Conservation (phyloP, 2,329 filamentous ascomycete species). For the Colletotrichum filicis region DNA sequence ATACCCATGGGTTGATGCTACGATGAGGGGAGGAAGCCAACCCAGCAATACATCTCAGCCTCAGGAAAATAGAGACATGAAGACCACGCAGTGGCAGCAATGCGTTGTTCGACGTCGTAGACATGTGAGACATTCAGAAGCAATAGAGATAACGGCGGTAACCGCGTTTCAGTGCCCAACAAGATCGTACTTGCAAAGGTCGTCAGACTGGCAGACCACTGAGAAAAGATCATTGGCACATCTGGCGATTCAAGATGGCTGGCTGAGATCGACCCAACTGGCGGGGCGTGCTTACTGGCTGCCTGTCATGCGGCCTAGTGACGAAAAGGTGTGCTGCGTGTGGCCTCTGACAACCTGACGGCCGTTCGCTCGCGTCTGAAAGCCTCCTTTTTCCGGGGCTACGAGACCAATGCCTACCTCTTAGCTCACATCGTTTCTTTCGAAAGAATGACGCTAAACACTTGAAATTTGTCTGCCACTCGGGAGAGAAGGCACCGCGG, state of each 20-base stretch:
- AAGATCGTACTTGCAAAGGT: conserved; percentile 45
- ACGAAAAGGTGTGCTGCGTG: conserved; percentile 5
- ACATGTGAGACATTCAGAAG: conserved; percentile 34
- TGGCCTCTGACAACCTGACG: background rate
- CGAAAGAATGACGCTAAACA: background rate
- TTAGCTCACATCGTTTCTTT: background rate
- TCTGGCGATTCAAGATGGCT: conserved; percentile 27
- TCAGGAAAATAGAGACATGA: background rate
- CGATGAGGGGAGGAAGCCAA: background rate
- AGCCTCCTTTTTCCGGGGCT: background rate
- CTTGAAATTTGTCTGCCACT: background rate
- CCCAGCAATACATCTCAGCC: background rate
- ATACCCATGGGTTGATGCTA: conserved; percentile 1
- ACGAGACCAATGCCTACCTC: background rate
- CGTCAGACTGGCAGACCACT: conserved; percentile 48
- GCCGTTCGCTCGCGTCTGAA: conserved; percentile 1
- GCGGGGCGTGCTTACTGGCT: conserved; percentile 34
- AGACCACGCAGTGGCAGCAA: conserved; percentile 15
- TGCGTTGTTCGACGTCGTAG: conserved; percentile 59
- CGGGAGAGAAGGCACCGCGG: conserved; percentile 1
- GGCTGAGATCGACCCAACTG: conserved; percentile 29
- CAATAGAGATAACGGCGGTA: conserved; percentile 53
- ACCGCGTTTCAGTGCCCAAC: conserved; percentile 62
- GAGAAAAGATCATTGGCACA: conserved; percentile 14
- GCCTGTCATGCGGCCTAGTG: conserved; percentile 37